phyloP scores from a whole-genome alignment of 345 rosid species.

The Acer campestre region DNA sequence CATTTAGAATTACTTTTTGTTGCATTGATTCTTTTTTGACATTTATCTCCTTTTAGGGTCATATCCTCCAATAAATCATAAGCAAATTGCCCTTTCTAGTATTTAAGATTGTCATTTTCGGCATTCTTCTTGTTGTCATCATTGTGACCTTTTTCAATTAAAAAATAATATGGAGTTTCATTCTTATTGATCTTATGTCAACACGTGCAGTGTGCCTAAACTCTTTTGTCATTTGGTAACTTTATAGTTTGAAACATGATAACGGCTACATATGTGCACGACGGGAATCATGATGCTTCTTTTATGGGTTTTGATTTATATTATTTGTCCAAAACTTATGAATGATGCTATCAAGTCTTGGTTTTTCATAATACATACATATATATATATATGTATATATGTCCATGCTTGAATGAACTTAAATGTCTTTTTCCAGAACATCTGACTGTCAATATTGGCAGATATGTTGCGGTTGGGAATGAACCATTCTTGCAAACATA shows the following conservation, averaged over 20 bases:
- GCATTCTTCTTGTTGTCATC: not conserved
- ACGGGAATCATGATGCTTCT: not conserved
- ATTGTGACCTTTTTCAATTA: too few relatives aligned
- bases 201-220: not conserved
- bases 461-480: slow-evolving; percentile 94
- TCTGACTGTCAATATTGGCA: slow-evolving; percentile 40
- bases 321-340: not conserved
- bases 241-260: not conserved
- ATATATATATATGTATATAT: too few relatives aligned
- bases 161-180: not conserved
- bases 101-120: not conserved
- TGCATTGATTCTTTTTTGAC: not conserved
- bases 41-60: not conserved
- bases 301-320: not conserved
- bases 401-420: not conserved
- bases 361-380: not conserved
- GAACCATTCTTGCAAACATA: slow-evolving; percentile 88
- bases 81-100: not conserved
- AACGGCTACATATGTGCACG: not conserved
- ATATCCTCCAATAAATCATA: not conserved
- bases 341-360: not conserved
- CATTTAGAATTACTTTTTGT: not conserved
- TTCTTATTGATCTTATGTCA: not conserved
- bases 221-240: not conserved
- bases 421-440: slow-evolving; percentile 6